Percentiles rank a stretch among this genome's conserved stretches.
phyloP scores from a whole-genome alignment of 2,329 filamentous ascomycete genomes.

The Teratosphaeriaceae sp. region DNA sequence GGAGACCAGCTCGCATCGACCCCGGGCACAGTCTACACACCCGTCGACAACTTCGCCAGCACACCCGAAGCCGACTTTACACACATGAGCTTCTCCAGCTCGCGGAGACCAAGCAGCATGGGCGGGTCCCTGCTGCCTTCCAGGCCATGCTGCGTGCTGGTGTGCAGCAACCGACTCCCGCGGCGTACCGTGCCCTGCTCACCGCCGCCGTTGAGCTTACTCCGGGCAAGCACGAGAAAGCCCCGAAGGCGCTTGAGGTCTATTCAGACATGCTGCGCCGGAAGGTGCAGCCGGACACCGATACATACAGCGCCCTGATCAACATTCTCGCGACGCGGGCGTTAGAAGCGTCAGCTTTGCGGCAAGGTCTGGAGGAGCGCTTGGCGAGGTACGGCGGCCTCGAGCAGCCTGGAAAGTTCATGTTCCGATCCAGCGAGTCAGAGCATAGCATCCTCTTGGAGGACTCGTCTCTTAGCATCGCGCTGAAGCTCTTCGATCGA shows the following conservation, averaged over 20 bases:
- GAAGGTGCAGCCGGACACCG: slow-evolving; percentile 70
- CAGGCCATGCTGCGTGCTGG: slow-evolving; percentile 81
- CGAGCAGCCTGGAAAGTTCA: slow-evolving; percentile 76
- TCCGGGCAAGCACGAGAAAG: slow-evolving; percentile 70
- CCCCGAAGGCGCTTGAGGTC: slow-evolving; percentile 86
- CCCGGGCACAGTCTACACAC: slow-evolving; percentile 22
- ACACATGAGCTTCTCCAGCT: slow-evolving; percentile 74
- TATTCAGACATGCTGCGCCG: slow-evolving; percentile 94
- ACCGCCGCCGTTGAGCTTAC: slow-evolving; percentile 79
- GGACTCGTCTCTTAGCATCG: slow-evolving; percentile 79
- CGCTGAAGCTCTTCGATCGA: slow-evolving; percentile 76
- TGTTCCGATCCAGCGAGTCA: slow-evolving; percentile 80
- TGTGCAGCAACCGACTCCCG: slow-evolving; percentile 68
- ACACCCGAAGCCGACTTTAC: slow-evolving; percentile 58
- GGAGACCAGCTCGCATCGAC: slow-evolving; percentile 16
- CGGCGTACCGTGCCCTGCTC: slow-evolving; percentile 88
- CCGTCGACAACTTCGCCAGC: slow-evolving; percentile 33
- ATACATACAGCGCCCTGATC: slow-evolving; percentile 84
- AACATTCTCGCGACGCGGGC: slow-evolving; percentile 74
- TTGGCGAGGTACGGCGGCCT: slow-evolving; percentile 78
- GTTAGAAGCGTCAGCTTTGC: slow-evolving; percentile 67
- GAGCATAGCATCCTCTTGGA: slow-evolving; percentile 81
- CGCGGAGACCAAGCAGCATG: slow-evolving; percentile 64
- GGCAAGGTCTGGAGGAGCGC: slow-evolving; percentile 70
- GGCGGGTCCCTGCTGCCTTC: slow-evolving; percentile 84